Evolutionary conservation across 2,329 filamentous ascomycete species (phyloP).

Genomic region (Hysterium pulicare): DNA sequence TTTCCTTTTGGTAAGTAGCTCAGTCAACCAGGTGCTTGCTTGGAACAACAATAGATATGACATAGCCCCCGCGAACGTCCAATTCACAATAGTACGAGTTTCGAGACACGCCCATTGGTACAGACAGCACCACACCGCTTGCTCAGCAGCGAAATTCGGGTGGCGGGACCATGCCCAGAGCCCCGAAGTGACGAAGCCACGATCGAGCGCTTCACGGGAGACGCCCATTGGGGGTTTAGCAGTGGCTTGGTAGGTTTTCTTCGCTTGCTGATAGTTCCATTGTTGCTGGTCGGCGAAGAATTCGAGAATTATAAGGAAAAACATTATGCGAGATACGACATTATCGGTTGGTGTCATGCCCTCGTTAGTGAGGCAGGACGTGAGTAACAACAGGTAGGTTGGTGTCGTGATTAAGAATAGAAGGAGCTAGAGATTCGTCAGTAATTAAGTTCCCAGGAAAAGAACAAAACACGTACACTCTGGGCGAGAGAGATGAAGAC

Average conservation of each 20-base stretch:
- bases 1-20: conserved; percentile 73
- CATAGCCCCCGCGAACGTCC: conserved; percentile 69
- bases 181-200: conserved; percentile 81
- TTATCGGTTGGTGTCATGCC: conserved; percentile 53
- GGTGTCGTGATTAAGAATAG: conserved; percentile 77
- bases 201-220: conserved; percentile 73
- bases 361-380: conserved; percentile 59
- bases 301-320: conserved; percentile 61
- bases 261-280: conserved; percentile 84
- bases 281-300: conserved; percentile 89
- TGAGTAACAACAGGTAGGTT: conserved; percentile 76
- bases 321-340: conserved; percentile 53
- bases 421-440: conserved; percentile 53
- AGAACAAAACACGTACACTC: conserved; percentile 39
- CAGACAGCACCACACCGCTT: conserved; percentile 80
- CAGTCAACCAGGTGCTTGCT: conserved; percentile 83
- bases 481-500: conserved; percentile 86
- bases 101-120: conserved; percentile 85
- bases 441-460: conserved; percentile 2
- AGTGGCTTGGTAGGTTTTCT: conserved; percentile 68
- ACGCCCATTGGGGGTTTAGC: conserved; percentile 65
- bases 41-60: conserved; percentile 80
- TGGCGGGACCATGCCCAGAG: conserved; percentile 87
- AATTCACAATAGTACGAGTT: conserved; percentile 69
- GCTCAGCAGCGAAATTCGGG: conserved; percentile 92